These are phyloP conservation scores for Durio zibethinus DNA, from an alignment of 345 rosid genomes.

Conservation along the genomic window DNA sequence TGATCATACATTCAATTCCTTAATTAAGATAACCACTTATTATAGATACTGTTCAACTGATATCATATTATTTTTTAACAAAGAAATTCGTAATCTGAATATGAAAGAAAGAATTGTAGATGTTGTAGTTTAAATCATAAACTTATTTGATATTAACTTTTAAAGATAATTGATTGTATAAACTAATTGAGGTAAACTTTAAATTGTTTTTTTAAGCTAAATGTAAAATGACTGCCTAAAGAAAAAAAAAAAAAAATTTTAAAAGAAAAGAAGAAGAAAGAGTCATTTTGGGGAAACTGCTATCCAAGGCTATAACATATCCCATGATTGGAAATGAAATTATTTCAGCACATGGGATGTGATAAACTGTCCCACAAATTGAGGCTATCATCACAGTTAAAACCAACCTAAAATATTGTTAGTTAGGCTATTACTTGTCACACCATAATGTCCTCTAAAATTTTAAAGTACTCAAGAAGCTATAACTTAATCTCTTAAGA, in stretches of 20 bases:
- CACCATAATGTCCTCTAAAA: background rate
- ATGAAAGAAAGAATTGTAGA: no score
- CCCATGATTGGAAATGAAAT: background rate
- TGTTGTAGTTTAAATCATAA: no score
- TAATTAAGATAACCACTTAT: background rate
- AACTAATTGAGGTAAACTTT: no score
- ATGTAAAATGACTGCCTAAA: background rate
- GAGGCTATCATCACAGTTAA: background rate
- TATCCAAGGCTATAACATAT: background rate
- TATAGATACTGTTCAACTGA: background rate
- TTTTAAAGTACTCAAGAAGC: background rate
- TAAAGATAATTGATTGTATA: no score
- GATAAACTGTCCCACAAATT: background rate
- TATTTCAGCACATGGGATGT: constrained; percentile 7
- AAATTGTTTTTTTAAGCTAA: background rate
- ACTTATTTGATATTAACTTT: no score
- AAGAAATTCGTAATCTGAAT: no score
- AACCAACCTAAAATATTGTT: background rate
- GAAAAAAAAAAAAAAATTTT: background rate
- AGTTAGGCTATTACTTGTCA: background rate
- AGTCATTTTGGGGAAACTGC: background rate
- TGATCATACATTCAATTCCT: background rate
- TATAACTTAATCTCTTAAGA: background rate
- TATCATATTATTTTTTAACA: background rate
- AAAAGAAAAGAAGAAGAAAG: no score